These are phyloP conservation scores for Fraxinus albicans DNA, from an alignment of 305 asterid genomes.

Conservation along the genomic window DNA sequence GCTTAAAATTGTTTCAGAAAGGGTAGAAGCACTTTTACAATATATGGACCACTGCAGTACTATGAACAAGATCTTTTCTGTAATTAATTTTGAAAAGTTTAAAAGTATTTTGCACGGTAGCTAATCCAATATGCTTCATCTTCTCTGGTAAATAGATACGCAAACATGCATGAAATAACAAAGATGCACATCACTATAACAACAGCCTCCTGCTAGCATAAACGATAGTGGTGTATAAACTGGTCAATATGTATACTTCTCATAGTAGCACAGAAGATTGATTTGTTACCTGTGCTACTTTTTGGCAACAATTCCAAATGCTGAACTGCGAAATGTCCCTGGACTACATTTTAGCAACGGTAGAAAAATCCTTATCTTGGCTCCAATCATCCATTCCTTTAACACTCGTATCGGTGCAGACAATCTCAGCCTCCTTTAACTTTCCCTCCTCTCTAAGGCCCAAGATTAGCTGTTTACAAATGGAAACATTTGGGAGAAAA, in stretches of 20 bases:
- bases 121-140: not conserved
- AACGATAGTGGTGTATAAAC: not conserved
- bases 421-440: slow-evolving; percentile 44
- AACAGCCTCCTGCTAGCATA: not conserved
- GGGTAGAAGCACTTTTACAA: slow-evolving; percentile 45
- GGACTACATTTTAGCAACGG: slow-evolving; percentile 23
- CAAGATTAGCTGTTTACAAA: slow-evolving; percentile 47
- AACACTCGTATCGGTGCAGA: slow-evolving; percentile 63
- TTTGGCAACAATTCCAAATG: not conserved
- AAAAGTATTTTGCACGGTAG: not conserved
- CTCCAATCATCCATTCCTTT: slow-evolving; percentile 45
- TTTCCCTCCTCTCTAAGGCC: slow-evolving; percentile 62
- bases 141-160: not conserved
- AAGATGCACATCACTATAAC: not conserved
- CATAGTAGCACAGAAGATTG: not conserved
- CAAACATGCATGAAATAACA: not conserved
- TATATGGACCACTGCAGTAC: slow-evolving; percentile 14
- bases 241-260: not conserved
- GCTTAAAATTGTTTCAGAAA: slow-evolving; percentile 39
- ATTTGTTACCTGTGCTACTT: not conserved
- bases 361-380: slow-evolving; percentile 30
- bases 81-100: not conserved
- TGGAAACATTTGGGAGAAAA: slow-evolving; percentile 44
- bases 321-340: not conserved
- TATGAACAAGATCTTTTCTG: not conserved